phyloP scores from a whole-genome alignment of 2,329 filamentous ascomycete genomes.

The Aspergillus sp. region DNA sequence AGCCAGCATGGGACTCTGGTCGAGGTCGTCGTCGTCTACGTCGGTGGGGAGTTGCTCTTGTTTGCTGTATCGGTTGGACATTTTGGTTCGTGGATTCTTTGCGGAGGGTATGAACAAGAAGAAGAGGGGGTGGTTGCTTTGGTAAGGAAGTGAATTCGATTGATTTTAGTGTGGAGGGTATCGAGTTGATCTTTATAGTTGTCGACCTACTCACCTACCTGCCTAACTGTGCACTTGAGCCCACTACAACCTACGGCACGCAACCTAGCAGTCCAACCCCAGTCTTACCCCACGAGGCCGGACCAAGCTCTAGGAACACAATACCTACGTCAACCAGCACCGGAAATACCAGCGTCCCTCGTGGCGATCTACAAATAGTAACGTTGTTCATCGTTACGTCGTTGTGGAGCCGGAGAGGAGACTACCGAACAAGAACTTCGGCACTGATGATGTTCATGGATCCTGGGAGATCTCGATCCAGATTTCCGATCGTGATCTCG shows the following conservation, averaged over 20 bases:
- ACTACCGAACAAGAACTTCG: not conserved
- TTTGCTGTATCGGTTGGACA: not conserved
- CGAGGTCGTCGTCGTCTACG: not conserved
- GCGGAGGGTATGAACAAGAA: no score
- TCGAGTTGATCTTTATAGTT: no score
- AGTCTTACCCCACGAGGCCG: no score
- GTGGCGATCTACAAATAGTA: not conserved
- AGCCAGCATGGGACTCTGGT: not conserved
- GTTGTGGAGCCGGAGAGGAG: not conserved
- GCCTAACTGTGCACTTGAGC: no score
- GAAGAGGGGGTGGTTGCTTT: no score
- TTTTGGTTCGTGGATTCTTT: not conserved
- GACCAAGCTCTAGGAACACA: not conserved
- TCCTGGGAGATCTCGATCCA: not conserved
- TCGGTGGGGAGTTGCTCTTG: not conserved
- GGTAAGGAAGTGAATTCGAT: no score
- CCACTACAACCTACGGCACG: not conserved
- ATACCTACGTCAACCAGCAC: not conserved
- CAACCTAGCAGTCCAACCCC: not conserved
- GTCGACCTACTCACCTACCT: no score
- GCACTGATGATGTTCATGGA: not conserved
- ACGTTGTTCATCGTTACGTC: not conserved
- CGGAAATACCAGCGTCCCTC: not conserved
- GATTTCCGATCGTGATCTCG: not conserved
- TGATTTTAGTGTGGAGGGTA: no score